Evolutionary conservation across 441 rosid genomes (phyloP).

Genomic region (Populus hybrid): DNA sequence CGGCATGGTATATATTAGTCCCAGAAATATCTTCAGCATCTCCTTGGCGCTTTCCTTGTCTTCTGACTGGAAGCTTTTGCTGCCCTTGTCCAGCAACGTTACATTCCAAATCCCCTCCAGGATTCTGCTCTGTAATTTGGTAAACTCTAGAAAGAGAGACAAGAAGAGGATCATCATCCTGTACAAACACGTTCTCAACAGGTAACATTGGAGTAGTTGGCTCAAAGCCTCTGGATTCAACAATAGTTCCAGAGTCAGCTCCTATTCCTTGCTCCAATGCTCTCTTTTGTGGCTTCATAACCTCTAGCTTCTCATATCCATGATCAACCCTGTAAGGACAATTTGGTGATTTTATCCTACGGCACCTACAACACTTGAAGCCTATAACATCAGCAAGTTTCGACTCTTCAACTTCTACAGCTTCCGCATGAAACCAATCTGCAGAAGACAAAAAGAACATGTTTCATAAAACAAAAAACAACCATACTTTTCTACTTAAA

Average conservation of each 20-base stretch:
- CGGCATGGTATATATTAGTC: constrained; percentile 24
- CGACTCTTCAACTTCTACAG: constrained; percentile 68
- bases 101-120: constrained; percentile 46
- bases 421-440: constrained; percentile 96
- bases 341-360: constrained; percentile 73
- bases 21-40: constrained; percentile 30
- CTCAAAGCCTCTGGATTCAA: constrained; percentile 43
- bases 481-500: neutral
- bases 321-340: constrained; percentile 66
- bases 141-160: constrained; percentile 54
- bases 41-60: constrained; percentile 58
- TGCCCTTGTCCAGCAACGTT: constrained; percentile 39
- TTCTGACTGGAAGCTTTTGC: constrained; percentile 74
- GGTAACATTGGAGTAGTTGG: constrained; percentile 42
- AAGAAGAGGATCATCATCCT: constrained; percentile 63
- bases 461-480: constrained; percentile 6
- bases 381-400: constrained; percentile 67
- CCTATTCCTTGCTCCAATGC: constrained; percentile 41
- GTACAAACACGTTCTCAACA: constrained; percentile 38
- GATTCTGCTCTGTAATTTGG: constrained; percentile 42
- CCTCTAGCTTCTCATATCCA: constrained; percentile 37
- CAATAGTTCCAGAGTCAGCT: constrained; percentile 40
- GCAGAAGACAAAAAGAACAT: constrained; percentile 25
- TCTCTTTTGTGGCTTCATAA: constrained; percentile 29
- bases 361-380: constrained; percentile 96